Conservation (phyloP, 345 rosid species). For the Eutrema yunnanense region DNA sequence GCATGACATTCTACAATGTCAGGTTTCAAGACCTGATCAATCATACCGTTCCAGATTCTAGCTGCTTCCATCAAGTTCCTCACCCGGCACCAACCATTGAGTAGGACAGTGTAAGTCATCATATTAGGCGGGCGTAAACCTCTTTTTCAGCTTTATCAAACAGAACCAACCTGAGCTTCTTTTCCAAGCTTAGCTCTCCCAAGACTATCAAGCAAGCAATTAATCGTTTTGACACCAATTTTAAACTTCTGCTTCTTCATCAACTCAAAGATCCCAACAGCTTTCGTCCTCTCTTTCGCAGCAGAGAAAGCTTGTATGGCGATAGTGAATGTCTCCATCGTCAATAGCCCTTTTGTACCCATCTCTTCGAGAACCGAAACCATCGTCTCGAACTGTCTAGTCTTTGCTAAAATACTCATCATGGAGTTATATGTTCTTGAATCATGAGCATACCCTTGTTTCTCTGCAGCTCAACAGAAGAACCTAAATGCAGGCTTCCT, state of each 20-base stretch:
- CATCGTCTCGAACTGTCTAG: slow-evolving; percentile 84
- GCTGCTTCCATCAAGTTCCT: slow-evolving; percentile 91
- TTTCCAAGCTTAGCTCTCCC: slow-evolving; percentile 81
- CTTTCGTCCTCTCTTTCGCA: slow-evolving; percentile 88
- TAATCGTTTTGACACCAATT: slow-evolving; percentile 63
- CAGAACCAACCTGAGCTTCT: slow-evolving; percentile 68
- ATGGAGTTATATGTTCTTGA: slow-evolving; percentile 69
- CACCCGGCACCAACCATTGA: slow-evolving; percentile 73
- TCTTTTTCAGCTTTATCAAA: slow-evolving; percentile 57
- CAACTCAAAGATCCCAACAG: slow-evolving; percentile 76
- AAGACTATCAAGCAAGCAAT: slow-evolving; percentile 70
- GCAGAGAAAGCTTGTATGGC: slow-evolving; percentile 78
- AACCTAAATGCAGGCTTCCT: slow-evolving; percentile 84
- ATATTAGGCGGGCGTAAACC: slow-evolving; percentile 59
- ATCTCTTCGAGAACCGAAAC: slow-evolving; percentile 81
- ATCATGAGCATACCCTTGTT: slow-evolving; percentile 53
- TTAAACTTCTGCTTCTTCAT: slow-evolving; percentile 77
- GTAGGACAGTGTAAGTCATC: slow-evolving; percentile 67
- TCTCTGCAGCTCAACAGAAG: slow-evolving; percentile 76
- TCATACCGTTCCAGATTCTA: slow-evolving; percentile 82
- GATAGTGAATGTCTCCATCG: slow-evolving; percentile 65
- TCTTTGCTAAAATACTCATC: slow-evolving; percentile 74
- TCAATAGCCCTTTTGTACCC: slow-evolving; percentile 57
- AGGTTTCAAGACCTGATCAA: slow-evolving; percentile 72
- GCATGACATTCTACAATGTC: slow-evolving; percentile 76